These are phyloP conservation scores for Torulaspora delbrueckii DNA, from an alignment of 805 yeast species.

Conservation along the genomic window DNA sequence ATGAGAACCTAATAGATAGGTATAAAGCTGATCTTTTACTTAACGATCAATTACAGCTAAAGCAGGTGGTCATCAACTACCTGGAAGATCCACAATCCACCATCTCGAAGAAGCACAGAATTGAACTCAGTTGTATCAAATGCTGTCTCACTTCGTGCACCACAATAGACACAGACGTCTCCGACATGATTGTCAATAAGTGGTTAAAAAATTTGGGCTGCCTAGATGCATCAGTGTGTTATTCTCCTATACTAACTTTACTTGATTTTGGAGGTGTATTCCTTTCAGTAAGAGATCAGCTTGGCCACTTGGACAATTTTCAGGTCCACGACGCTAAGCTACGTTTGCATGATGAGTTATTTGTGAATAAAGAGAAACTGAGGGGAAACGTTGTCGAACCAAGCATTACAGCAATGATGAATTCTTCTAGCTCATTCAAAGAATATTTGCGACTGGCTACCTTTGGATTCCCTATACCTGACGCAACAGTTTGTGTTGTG, in stretches of 20 bases:
- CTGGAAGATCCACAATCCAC: conserved; percentile 85
- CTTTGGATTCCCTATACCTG: conserved; percentile 92
- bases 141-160: conserved; percentile 89
- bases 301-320: conserved; percentile 37
- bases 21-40: conserved; percentile 68
- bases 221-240: conserved; percentile 62
- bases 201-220: conserved; percentile 92
- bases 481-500: conserved; percentile 87
- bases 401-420: conserved; percentile 31
- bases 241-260: conserved; percentile 83
- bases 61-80: conserved; percentile 87
- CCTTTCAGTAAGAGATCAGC: conserved; percentile 86
- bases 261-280: conserved; percentile 97
- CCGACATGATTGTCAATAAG: conserved; percentile 80
- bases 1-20: conserved; percentile 72
- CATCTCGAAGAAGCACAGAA: conserved; percentile 67
- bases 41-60: conserved; percentile 83
- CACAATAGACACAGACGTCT: conserved; percentile 88
- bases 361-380: conserved; percentile 34
- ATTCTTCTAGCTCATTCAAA: conserved; percentile 35
- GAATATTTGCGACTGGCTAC: conserved; percentile 72
- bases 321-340: conserved; percentile 30
- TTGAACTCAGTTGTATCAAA: conserved; percentile 71
- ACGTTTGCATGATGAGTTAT: conserved; percentile 33
- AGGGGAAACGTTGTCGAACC: conserved; percentile 34